phyloP scores from a whole-genome alignment of 2,329 filamentous ascomycete genomes.

The Rasamsonia emersonii region DNA sequence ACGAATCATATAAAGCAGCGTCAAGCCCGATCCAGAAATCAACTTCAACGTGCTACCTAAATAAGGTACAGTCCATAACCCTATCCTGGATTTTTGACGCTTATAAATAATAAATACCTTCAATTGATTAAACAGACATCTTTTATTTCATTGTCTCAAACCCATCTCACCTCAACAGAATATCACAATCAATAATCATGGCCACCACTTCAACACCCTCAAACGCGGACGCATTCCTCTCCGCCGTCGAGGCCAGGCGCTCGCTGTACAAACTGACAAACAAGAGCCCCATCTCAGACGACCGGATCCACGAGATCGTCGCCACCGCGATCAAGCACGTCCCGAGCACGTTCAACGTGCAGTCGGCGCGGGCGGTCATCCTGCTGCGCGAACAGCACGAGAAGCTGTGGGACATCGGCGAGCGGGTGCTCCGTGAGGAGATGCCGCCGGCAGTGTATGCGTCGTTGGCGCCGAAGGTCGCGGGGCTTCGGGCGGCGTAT shows the following conservation, averaged over 20 bases:
- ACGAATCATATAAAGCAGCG: too few species aligned
- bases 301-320: constrained; percentile 2
- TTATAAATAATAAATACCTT: too few species aligned
- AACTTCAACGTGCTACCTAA: too few species aligned
- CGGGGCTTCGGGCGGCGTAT: constrained; percentile 59
- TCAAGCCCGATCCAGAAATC: too few species aligned
- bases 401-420: constrained; percentile 68
- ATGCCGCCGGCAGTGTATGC: constrained; percentile 49
- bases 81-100: too few species aligned
- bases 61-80: too few species aligned
- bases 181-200: neutral
- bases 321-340: neutral
- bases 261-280: neutral
- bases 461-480: constrained; percentile 19
- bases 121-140: too few species aligned
- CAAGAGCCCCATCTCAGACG: constrained; percentile 1
- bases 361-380: constrained; percentile 65
- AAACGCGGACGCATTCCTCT: neutral
- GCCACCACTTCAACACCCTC: neutral
- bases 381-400: constrained; percentile 72
- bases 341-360: constrained; percentile 40
- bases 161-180: too few species aligned
- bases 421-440: constrained; percentile 47
- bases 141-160: too few species aligned
- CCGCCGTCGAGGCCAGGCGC: constrained; percentile 1